Evolutionary conservation across 768 basidiomycete genomes (phyloP).

Genomic region (Lentinula lateritia): DNA sequence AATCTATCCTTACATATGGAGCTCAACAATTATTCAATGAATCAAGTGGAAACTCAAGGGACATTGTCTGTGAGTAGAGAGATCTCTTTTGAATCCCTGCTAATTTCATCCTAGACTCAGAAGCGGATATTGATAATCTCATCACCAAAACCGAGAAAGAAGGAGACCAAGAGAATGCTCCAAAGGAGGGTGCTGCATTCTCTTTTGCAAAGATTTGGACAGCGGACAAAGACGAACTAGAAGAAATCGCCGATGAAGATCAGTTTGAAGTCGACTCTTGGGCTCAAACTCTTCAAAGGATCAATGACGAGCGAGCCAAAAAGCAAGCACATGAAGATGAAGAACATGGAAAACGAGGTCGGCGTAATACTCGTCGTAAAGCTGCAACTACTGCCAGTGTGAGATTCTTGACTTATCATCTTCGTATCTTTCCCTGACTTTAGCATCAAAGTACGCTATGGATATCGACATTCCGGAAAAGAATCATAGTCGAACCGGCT

Average conservation of each 20-base stretch:
- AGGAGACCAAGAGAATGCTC: slow-evolving; percentile 45
- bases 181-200: slow-evolving; percentile 58
- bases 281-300: slow-evolving; percentile 62
- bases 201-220: slow-evolving; percentile 93
- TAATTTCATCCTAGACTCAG: slow-evolving; percentile 47
- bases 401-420: background rate
- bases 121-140: slow-evolving; percentile 78
- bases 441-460: slow-evolving; percentile 18
- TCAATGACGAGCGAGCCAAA: slow-evolving; percentile 38
- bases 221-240: slow-evolving; percentile 64
- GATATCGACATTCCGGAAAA: slow-evolving; percentile 11
- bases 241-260: slow-evolving; percentile 56
- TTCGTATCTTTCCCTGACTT: background rate
- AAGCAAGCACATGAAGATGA: slow-evolving; percentile 39
- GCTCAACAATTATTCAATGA: slow-evolving; percentile 79
- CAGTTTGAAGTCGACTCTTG: slow-evolving; percentile 71
- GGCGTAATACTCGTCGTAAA: slow-evolving; percentile 69
- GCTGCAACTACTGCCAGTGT: slow-evolving; percentile 50
- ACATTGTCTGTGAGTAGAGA: slow-evolving; percentile 58
- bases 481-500: slow-evolving; percentile 5
- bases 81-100: background rate
- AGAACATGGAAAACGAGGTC: slow-evolving; percentile 66
- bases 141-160: slow-evolving; percentile 83
- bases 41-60: slow-evolving; percentile 49
- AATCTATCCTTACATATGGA: slow-evolving; percentile 85